Conservation (phyloP, 129 eudicot genomes). For the Logfia minima region DNA sequence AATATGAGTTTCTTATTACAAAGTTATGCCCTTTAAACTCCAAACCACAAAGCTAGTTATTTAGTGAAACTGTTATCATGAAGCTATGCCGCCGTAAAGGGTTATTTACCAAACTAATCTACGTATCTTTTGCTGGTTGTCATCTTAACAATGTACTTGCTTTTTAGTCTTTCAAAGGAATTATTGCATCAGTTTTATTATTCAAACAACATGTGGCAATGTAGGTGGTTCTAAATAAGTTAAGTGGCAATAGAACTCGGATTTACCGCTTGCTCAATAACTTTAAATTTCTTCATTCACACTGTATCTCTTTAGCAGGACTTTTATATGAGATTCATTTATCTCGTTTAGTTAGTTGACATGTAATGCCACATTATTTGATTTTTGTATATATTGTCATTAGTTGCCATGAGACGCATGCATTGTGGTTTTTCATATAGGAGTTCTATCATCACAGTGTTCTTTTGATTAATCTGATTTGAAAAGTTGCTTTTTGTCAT, state of each 20-base stretch:
- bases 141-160: background rate
- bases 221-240: background rate
- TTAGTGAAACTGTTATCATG: background rate
- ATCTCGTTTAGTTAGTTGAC: background rate
- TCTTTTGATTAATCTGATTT: background rate
- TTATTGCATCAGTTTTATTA: too few species aligned
- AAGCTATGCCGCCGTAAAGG: background rate
- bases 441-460: too few species aligned
- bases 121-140: background rate
- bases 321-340: background rate
- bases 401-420: too few species aligned
- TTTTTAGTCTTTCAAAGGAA: too few species aligned
- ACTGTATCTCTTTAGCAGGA: background rate
- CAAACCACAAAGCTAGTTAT: background rate
- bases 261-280: conserved; percentile 5
- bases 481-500: background rate
- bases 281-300: too few species aligned
- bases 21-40: background rate
- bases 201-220: background rate
- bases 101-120: background rate
- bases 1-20: background rate
- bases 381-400: background rate
- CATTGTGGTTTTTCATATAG: too few species aligned
- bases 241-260: background rate
- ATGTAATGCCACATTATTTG: background rate